phyloP scores from a whole-genome alignment of 768 basidiomycete species.

The Coprinopsis strossmayeri region DNA sequence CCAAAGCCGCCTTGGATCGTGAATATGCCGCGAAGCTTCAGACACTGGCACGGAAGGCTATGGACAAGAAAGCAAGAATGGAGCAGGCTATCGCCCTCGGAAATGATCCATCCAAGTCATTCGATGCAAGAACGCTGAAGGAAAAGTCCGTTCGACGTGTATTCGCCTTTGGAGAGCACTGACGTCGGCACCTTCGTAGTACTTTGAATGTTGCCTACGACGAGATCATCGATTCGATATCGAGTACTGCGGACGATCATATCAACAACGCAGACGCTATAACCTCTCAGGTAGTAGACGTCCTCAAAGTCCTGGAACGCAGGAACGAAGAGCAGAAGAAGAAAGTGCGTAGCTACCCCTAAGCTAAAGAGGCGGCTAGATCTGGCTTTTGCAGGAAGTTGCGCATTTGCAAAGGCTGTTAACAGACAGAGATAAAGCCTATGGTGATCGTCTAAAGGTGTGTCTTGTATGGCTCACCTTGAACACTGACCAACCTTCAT shows the following conservation, averaged over 20 bases:
- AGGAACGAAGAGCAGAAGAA: constrained; percentile 62
- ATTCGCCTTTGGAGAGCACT: constrained; percentile 6
- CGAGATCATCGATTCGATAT: constrained; percentile 56
- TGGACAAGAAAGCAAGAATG: constrained; percentile 64
- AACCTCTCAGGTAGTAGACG: constrained; percentile 54
- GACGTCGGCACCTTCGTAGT: constrained; percentile 29
- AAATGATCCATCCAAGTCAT: constrained; percentile 58
- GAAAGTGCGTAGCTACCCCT: constrained; percentile 37
- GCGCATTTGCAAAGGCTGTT: constrained; percentile 67
- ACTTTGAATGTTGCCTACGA: constrained; percentile 69
- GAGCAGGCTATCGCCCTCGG: constrained; percentile 54
- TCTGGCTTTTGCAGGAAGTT: constrained; percentile 41
- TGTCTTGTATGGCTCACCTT: not conserved
- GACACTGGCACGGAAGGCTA: constrained; percentile 54
- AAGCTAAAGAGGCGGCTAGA: not conserved
- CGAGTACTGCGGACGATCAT: constrained; percentile 62
- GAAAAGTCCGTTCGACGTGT: constrained; percentile 39
- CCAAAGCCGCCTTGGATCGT: constrained; percentile 62
- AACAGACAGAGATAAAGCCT: constrained; percentile 61
- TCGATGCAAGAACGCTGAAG: constrained; percentile 42
- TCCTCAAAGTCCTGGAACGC: constrained; percentile 51
- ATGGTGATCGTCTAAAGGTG: constrained; percentile 67
- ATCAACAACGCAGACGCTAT: constrained; percentile 57
- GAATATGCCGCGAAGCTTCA: constrained; percentile 76
- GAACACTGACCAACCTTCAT: constrained; percentile 2